These are phyloP conservation scores for Phaeosphaeriaceae sp. DNA, from an alignment of 2,329 filamentous ascomycete species.

Conservation along the genomic window DNA sequence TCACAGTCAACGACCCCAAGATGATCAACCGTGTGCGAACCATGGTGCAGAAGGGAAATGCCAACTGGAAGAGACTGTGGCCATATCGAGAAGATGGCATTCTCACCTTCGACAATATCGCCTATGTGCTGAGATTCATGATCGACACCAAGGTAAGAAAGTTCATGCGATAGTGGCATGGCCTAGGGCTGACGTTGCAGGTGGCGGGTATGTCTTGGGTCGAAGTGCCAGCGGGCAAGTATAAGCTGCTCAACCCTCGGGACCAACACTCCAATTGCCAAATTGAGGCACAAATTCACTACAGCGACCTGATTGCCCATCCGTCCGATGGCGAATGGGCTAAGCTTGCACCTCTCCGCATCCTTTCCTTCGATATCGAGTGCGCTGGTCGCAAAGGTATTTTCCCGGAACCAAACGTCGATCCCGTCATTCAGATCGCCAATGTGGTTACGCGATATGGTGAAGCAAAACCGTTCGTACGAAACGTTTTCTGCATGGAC, in stretches of 20 bases:
- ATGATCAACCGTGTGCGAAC: slow-evolving; percentile 78
- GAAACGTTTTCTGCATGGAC: slow-evolving; percentile 95
- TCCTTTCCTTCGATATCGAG: slow-evolving; percentile 97
- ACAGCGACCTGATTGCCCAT: slow-evolving; percentile 84
- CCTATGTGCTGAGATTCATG: slow-evolving; percentile 97
- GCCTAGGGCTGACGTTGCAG: slow-evolving; percentile 47
- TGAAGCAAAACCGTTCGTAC: slow-evolving; percentile 92
- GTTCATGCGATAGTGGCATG: neutral
- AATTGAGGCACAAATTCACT: slow-evolving; percentile 88
- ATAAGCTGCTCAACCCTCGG: slow-evolving; percentile 70
- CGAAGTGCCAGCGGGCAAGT: slow-evolving; percentile 77
- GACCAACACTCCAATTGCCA: slow-evolving; percentile 90
- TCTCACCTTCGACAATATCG: slow-evolving; percentile 93
- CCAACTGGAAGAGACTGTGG: slow-evolving; percentile 94
- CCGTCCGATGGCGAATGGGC: slow-evolving; percentile 92
- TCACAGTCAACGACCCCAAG: slow-evolving; percentile 90
- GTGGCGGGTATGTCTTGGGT: slow-evolving; percentile 98
- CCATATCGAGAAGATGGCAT: slow-evolving; percentile 68
- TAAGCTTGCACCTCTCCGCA: slow-evolving; percentile 93
- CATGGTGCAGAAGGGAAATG: slow-evolving; percentile 74
- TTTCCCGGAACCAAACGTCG: slow-evolving; percentile 89
- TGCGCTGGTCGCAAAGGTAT: slow-evolving; percentile 97
- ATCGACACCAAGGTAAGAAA: slow-evolving; percentile 81
- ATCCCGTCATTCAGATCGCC: slow-evolving; percentile 97
- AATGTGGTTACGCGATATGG: slow-evolving; percentile 95